A percentile compares a stretch with the other conserved stretches of the same genome.
These are phyloP conservation scores for Ascocoryne sarcoides DNA, from an alignment of 2,329 filamentous ascomycete genomes.

Conservation along the genomic window DNA sequence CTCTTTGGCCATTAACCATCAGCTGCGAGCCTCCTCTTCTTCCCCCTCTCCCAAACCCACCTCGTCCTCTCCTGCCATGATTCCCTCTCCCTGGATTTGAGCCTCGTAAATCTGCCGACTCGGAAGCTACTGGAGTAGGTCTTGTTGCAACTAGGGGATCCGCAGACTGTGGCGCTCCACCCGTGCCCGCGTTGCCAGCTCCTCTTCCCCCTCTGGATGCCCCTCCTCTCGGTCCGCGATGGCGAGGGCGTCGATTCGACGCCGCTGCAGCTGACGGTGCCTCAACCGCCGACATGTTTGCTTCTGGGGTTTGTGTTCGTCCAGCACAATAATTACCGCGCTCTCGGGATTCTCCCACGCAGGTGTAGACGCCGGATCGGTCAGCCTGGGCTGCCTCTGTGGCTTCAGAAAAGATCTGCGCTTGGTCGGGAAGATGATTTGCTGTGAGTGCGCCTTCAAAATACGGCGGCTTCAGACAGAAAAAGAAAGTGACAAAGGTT, in stretches of 20 bases:
- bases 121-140: conserved; percentile 14
- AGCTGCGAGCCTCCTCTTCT: conserved; percentile 15
- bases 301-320: background rate
- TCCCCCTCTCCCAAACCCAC: conserved; percentile 20
- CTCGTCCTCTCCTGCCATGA: conserved; percentile 21
- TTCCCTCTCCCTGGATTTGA: conserved; percentile 17
- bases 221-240: conserved; percentile 22
- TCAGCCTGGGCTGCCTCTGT: too few species aligned
- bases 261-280: conserved; percentile 7
- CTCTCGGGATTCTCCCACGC: background rate
- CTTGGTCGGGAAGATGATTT: too few species aligned
- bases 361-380: conserved; percentile 2
- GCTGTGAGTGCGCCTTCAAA: conserved; percentile 19
- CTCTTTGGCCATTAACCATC: conserved; percentile 29
- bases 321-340: background rate
- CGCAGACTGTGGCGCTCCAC: conserved; percentile 5
- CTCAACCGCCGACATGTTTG: conserved; percentile 18
- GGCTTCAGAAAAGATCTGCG: too few species aligned
- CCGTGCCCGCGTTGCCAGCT: conserved; percentile 1
- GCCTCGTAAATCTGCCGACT: conserved; percentile 2
- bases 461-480: conserved; percentile 26
- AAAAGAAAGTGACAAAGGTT: too few species aligned
- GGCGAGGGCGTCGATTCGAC: conserved; percentile 15
- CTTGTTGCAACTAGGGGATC: conserved; percentile 13
- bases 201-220: conserved; percentile 11